Evolutionary conservation across 441 rosid species (phyloP).

Genomic region (Euphorbia celastroides): DNA sequence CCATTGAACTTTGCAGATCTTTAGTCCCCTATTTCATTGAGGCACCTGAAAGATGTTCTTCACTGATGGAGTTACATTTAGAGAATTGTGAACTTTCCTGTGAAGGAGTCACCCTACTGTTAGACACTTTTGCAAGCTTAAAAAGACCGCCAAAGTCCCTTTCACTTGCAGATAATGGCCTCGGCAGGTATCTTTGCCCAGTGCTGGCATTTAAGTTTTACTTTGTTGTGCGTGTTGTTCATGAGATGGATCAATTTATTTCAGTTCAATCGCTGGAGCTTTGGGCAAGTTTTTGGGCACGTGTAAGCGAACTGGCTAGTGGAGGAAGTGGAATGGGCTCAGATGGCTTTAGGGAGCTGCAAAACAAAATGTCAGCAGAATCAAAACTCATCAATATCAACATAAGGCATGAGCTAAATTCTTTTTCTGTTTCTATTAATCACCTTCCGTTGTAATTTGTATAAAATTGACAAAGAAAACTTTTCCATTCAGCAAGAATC

Average conservation of each 20-base stretch:
- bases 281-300: constrained; percentile 43
- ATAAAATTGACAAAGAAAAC: constrained; percentile 7
- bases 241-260: constrained; percentile 19
- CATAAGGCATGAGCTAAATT: constrained; percentile 48
- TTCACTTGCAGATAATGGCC: constrained; percentile 73
- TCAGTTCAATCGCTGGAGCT: constrained; percentile 60
- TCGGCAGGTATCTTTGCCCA: constrained; percentile 56
- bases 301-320: constrained; percentile 46
- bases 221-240: constrained; percentile 11
- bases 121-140: constrained; percentile 46
- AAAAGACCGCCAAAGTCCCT: constrained; percentile 46
- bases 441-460: neutral
- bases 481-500: constrained; percentile 60
- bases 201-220: constrained; percentile 14
- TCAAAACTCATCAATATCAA: constrained; percentile 54
- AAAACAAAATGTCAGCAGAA: constrained; percentile 29
- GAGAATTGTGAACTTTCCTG: constrained; percentile 74
- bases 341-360: constrained; percentile 60
- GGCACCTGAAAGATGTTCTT: constrained; percentile 38
- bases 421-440: constrained; percentile 14
- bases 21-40: constrained; percentile 59
- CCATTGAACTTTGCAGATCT: constrained; percentile 45
- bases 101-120: constrained; percentile 51
- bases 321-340: constrained; percentile 75
- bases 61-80: constrained; percentile 53